Base-by-base conservation (phyloP, 345 rosid genomes). In the Eucalyptus fibrosa region DNA sequence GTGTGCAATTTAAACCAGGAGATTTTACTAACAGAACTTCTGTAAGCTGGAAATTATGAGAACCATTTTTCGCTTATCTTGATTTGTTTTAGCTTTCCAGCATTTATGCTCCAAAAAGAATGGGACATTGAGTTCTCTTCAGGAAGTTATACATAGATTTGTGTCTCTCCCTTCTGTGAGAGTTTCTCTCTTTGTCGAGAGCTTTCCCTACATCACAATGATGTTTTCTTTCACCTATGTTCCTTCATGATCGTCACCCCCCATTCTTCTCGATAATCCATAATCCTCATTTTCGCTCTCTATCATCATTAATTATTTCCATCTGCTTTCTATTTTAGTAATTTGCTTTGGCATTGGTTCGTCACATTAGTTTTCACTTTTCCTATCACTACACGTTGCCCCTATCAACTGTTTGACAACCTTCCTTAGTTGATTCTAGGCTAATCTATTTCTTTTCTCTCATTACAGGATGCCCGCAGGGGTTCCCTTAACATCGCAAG, bases 321-420 rank as follows among this genome's bases (percentile, higher is more conserved):
- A 59, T 24, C 7, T 59, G 7, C 30, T 26, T 59, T 59, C 14
- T 59, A 59, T 24, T 59, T 59, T 56, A 56, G 62, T 47, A 47
- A 49, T 0, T 49, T 0, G 0, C 50, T 49, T 49, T 49, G 16
- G 67, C 67, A 60, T 12, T 60, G n/a, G 0, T 28, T 28, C 4
- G 4, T 60, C n/a, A 13, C 67, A 60, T 65, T 65, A 65, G 34
- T 65, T 65, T 13, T 51, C 55, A 51, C 0, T 51, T 51, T 51
- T 51, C 56, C 56, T 51, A 7, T 51, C 23, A 51, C 56, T 51
- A 18, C 12, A 3, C 60, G 0, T 4, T 23, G 60, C 60, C 60
- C 60, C 12, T 9, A 55, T 55, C 60, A 23, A 55, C 60, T 2
- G 28, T 55, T 23, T 2, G 28, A 9, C 6, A 0, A 23, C 60